These are phyloP conservation scores for Trichothecium roseum DNA, from an alignment of 2,329 filamentous ascomycete species.

Conservation along the genomic window DNA sequence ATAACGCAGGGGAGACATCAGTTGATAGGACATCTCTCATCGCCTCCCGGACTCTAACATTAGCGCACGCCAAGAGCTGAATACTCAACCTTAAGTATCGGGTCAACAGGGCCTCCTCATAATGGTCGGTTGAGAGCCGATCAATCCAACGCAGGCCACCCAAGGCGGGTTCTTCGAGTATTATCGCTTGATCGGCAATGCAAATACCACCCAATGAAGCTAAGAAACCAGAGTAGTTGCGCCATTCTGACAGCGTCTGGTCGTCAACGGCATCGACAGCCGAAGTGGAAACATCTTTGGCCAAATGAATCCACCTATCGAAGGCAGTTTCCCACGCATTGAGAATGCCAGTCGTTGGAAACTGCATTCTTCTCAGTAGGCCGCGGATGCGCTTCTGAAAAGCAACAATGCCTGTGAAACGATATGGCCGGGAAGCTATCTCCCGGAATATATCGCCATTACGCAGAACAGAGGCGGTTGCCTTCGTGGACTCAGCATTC, in stretches of 20 bases:
- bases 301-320: slow-evolving; percentile 53
- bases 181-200: slow-evolving; percentile 45
- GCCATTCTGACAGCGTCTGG: slow-evolving; percentile 50
- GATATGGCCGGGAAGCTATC: slow-evolving; percentile 52
- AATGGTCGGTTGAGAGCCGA: slow-evolving; percentile 43
- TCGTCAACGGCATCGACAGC: slow-evolving; percentile 43
- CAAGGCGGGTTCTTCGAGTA: slow-evolving; percentile 46
- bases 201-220: slow-evolving; percentile 58
- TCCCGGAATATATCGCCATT: slow-evolving; percentile 53
- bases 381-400: slow-evolving; percentile 57
- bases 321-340: slow-evolving; percentile 58
- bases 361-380: slow-evolving; percentile 48
- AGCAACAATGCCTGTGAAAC: slow-evolving; percentile 58
- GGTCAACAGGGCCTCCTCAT: slow-evolving; percentile 49
- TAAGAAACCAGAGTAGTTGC: slow-evolving; percentile 59
- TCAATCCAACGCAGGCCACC: slow-evolving; percentile 56
- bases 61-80: slow-evolving; percentile 53
- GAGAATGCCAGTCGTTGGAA: slow-evolving; percentile 55
- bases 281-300: slow-evolving; percentile 50
- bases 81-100: slow-evolving; percentile 54
- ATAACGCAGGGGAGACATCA: slow-evolving; percentile 53
- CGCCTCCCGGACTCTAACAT: slow-evolving; percentile 54
- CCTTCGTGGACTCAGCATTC: slow-evolving; percentile 37
- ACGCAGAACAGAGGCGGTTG: slow-evolving; percentile 41
- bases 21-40: slow-evolving; percentile 55